Conservation (phyloP, 805 yeast species). For the Barnettozyma californica region DNA sequence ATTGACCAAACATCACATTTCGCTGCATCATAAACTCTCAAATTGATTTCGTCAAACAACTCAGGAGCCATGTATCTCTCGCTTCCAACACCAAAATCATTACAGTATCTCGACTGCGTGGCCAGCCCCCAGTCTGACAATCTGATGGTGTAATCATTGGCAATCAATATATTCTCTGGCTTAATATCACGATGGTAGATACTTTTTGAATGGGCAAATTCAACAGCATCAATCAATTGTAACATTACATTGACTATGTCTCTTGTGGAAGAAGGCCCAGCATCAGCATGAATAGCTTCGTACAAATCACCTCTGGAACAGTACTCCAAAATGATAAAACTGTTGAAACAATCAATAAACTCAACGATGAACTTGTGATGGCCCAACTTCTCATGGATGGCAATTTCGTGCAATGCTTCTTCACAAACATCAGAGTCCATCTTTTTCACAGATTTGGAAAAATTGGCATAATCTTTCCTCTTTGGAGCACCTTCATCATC, state of each 20-base stretch:
- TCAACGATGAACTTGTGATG: slow-evolving; percentile 53
- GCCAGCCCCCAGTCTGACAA: slow-evolving; percentile 77
- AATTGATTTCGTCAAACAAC: slow-evolving; percentile 53
- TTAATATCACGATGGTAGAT: slow-evolving; percentile 83
- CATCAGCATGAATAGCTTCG: slow-evolving; percentile 59
- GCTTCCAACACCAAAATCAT: slow-evolving; percentile 81
- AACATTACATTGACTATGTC: slow-evolving; percentile 48
- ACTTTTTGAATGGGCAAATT: slow-evolving; percentile 61
- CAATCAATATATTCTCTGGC: slow-evolving; percentile 69
- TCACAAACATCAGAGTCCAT: slow-evolving; percentile 38
- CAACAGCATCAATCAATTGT: slow-evolving; percentile 67
- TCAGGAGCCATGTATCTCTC: slow-evolving; percentile 97
- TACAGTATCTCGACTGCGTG: slow-evolving; percentile 43
- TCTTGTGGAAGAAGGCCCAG: slow-evolving; percentile 51
- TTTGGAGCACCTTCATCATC: slow-evolving; percentile 33
- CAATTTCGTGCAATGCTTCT: slow-evolving; percentile 67
- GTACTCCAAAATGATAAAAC: slow-evolving; percentile 72
- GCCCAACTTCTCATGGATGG: slow-evolving; percentile 59
- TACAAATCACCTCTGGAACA: slow-evolving; percentile 86
- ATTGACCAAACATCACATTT: slow-evolving; percentile 87
- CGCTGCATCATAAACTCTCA: slow-evolving; percentile 66
- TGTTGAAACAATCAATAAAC: slow-evolving; percentile 56
- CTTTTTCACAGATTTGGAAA: slow-evolving; percentile 32
- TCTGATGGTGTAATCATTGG: slow-evolving; percentile 48
- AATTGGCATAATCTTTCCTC: slow-evolving; percentile 22